Conservation (phyloP, 164 flowering plant species). For the Paratinospora sagittata region DNA sequence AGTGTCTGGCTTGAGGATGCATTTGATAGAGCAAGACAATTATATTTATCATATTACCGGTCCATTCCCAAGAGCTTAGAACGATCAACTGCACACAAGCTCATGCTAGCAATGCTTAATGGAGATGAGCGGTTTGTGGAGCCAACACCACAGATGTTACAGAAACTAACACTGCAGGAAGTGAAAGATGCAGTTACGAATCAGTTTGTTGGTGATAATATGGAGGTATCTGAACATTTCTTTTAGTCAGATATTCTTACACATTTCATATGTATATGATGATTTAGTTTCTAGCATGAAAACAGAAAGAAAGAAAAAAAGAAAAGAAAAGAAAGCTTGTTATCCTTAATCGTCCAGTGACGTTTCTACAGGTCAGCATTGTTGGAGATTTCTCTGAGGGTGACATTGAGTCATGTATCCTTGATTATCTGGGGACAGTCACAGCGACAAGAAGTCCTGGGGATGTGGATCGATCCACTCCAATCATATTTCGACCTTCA, state of each 20-base stretch:
- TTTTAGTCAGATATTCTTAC: conserved; percentile 5
- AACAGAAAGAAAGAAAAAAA: no score
- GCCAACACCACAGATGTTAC: conserved; percentile 85
- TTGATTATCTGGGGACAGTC: conserved; percentile 94
- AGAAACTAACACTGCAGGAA: conserved; percentile 56
- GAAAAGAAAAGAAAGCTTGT: background rate
- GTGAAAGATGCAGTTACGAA: conserved; percentile 92
- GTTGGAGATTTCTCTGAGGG: conserved; percentile 96
- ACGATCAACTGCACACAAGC: conserved; percentile 96
- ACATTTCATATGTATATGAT: background rate
- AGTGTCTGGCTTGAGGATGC: conserved; percentile 99
- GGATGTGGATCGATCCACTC: conserved; percentile 24
- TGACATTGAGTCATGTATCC: conserved; percentile 86
- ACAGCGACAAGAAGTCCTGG: conserved; percentile 32
- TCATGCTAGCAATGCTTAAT: conserved; percentile 90
- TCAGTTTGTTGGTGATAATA: conserved; percentile 82
- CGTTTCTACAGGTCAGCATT: conserved; percentile 62
- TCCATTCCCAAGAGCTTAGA: conserved; percentile 98
- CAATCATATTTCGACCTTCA: conserved; percentile 63
- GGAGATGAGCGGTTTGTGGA: conserved; percentile 99
- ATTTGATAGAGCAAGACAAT: conserved; percentile 90
- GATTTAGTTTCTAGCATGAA: background rate
- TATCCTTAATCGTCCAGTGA: background rate
- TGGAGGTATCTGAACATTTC: conserved; percentile 64
- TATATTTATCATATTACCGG: conserved; percentile 86